Evolutionary conservation across 345 rosid genomes (phyloP).

Genomic region (Viola odorata): DNA sequence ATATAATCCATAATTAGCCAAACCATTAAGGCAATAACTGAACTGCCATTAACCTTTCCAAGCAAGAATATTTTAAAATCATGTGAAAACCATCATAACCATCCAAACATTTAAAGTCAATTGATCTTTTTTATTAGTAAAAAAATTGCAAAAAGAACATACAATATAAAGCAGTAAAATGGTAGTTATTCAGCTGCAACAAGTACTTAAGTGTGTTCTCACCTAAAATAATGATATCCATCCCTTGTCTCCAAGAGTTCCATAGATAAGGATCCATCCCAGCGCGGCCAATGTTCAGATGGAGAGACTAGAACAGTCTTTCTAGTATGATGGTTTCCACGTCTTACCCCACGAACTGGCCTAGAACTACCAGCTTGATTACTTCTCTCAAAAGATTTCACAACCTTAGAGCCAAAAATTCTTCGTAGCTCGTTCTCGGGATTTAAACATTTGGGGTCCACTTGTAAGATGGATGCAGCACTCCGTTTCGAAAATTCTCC

Average conservation of each 20-base stretch:
- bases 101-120: no score
- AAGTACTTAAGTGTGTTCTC: background rate
- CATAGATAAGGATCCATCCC: conserved; percentile 90
- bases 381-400: conserved; percentile 67
- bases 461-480: conserved; percentile 36
- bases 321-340: conserved; percentile 56
- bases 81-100: no score
- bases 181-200: no score
- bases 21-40: no score
- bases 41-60: no score
- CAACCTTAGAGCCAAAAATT: conserved; percentile 81
- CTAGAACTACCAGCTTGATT: conserved; percentile 59
- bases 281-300: conserved; percentile 79
- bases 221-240: conserved; percentile 70
- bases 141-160: no score
- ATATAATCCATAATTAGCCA: no score
- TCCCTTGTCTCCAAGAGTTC: conserved; percentile 70
- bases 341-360: conserved; percentile 66
- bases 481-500: conserved; percentile 20
- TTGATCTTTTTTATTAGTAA: no score
- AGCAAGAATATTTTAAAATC: no score
- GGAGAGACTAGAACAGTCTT: conserved; percentile 67
- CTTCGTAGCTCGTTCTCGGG: conserved; percentile 70
- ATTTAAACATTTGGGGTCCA: conserved; percentile 69
- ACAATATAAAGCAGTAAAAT: background rate